These are phyloP conservation scores for Endocalyx cinctus DNA, from an alignment of 2,329 filamentous ascomycete genomes.

Conservation along the genomic window DNA sequence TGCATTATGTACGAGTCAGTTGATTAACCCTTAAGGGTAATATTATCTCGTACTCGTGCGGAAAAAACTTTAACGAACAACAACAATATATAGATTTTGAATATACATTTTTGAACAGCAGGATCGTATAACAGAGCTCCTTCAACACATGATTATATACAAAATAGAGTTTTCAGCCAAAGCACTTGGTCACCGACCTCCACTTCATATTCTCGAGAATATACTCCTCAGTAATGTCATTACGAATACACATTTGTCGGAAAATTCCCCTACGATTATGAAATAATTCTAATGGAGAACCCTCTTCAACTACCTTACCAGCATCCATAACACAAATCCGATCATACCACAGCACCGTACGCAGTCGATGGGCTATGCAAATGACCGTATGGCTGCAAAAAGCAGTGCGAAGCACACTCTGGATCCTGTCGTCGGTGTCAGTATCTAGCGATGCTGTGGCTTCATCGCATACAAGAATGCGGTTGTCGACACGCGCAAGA, in stretches of 20 bases:
- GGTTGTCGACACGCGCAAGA: constrained; percentile 55
- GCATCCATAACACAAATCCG: constrained; percentile 70
- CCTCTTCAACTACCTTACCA: constrained; percentile 60
- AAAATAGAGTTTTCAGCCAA: too few species aligned
- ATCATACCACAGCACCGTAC: constrained; percentile 69
- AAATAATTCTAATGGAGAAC: neutral
- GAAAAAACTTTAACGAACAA: too few species aligned
- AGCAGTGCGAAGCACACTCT: constrained; percentile 58
- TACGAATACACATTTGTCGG: neutral
- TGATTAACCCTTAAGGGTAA: too few species aligned
- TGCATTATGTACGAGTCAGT: too few species aligned
- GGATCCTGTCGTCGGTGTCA: constrained; percentile 69
- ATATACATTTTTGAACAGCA: too few species aligned
- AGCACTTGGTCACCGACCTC: too few species aligned
- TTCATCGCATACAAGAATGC: constrained; percentile 73
- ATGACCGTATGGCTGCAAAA: constrained; percentile 66
- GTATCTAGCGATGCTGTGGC: constrained; percentile 68
- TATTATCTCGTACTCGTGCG: too few species aligned
- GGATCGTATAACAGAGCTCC: too few species aligned
- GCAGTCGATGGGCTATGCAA: constrained; percentile 61
- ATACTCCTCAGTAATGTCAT: neutral
- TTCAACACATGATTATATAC: too few species aligned
- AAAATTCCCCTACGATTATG: neutral
- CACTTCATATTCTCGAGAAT: neutral
- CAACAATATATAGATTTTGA: too few species aligned